phyloP scores from a whole-genome alignment of 176 grass and related monocot genomes.

The Themeda triandra region DNA sequence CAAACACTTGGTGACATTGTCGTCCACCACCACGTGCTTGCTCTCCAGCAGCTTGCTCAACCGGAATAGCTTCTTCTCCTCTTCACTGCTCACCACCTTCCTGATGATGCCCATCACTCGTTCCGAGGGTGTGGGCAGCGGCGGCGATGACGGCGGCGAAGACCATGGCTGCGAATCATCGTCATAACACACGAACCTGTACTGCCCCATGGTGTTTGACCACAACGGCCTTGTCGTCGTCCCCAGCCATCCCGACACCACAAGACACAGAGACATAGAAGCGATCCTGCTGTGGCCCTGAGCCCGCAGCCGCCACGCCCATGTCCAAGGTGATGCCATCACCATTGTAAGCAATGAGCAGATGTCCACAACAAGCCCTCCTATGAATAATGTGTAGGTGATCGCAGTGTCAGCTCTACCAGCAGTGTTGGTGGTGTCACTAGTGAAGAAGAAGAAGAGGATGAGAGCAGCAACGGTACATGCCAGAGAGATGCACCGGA shows the following conservation, averaged over 20 bases:
- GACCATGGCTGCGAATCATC: not conserved
- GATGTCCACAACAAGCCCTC: not conserved
- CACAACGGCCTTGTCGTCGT: not conserved
- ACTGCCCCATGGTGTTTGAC: not conserved
- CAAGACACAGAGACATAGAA: not conserved
- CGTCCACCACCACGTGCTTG: not conserved
- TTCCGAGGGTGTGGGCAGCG: not conserved
- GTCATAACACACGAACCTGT: not conserved
- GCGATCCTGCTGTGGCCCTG: not conserved
- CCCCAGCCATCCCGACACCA: not conserved
- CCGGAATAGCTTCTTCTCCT: not conserved
- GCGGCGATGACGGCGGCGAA: not conserved
- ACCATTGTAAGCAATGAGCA: not conserved
- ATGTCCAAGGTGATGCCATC: not conserved
- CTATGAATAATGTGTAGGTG: not conserved
- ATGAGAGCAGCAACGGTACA: not conserved
- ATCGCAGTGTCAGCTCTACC: not conserved
- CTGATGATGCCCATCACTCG: not conserved
- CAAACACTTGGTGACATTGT: not conserved
- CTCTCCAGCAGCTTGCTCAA: not conserved
- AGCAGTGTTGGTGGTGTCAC: not conserved
- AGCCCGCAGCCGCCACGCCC: not conserved
- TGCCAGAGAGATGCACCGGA: not conserved
- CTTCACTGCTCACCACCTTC: not conserved
- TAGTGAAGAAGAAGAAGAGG: not conserved